These are phyloP conservation scores for Laetiporus sulphureus DNA, from an alignment of 1,284 basidiomycete species.

Conservation along the genomic window DNA sequence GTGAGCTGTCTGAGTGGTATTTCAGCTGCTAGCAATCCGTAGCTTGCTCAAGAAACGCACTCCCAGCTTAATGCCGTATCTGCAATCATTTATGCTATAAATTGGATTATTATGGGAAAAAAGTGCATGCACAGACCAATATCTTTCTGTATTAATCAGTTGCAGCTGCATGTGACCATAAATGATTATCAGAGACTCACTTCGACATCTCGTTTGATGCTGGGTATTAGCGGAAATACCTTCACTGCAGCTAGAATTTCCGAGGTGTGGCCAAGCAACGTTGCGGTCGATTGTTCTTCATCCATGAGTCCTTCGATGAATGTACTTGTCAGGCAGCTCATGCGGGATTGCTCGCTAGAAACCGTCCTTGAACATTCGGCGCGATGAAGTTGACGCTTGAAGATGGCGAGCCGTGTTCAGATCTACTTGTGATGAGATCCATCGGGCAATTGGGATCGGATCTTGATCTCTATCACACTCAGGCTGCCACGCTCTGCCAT, in stretches of 20 bases:
- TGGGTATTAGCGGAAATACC: conserved; percentile 71
- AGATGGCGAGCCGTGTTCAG: no score
- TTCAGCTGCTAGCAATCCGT: neutral
- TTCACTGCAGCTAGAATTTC: conserved; percentile 54
- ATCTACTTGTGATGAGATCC: no score
- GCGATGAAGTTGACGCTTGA: no score
- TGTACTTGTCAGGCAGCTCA: no score
- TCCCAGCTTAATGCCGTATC: conserved; percentile 82
- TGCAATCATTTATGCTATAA: conserved; percentile 16
- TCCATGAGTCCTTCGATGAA: conserved; percentile 15
- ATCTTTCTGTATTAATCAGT: conserved; percentile 41
- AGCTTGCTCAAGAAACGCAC: conserved; percentile 26
- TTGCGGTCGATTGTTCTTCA: conserved; percentile 21
- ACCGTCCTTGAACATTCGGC: no score
- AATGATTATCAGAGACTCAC: conserved; percentile 36
- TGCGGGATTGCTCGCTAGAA: no score
- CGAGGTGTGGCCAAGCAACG: conserved; percentile 46
- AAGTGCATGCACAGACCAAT: conserved; percentile 23
- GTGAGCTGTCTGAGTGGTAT: conserved; percentile 55
- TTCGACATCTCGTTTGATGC: conserved; percentile 60
- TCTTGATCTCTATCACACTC: no score
- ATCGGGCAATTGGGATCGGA: no score
- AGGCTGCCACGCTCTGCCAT: no score
- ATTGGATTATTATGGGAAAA: neutral
- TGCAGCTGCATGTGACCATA: no score